Base-by-base conservation (phyloP, 306 rosid genomes). In the Rosa lucieae region DNA sequence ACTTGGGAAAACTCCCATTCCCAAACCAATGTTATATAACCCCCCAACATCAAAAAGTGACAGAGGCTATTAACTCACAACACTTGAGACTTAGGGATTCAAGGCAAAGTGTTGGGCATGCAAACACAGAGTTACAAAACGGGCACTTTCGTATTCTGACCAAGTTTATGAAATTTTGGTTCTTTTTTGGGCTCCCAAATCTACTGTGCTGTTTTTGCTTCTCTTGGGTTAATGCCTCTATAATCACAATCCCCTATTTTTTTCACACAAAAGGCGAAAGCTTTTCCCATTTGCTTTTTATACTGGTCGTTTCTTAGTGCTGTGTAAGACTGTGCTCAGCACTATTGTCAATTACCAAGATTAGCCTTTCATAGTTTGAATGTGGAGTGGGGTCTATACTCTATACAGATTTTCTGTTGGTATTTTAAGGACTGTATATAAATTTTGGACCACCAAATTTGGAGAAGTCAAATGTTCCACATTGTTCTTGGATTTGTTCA, bases 81-180 rank as follows among this genome's bases (percentile, higher is more conserved):
- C 67, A 78, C 70, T 53, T 74, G 3, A 32, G 84, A 42, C 56
- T 79, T 76, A 67, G 77, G 82, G 86, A 53, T 77, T 78, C 75
- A 13, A 67, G 76, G 80, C 89, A 15, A 76, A 65, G 81, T 80
- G 86, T 78, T 78, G 55, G 73, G 75, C 92, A 86, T 87, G 92
- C 94, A 88, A 80, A 49, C 85, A 70, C 15, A 82, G 65, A 48
- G 23, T 29, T 44, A 43, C 70, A 84, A 79, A 55, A 73, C 1
- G 10, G 83, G 71, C 79, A 77, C 79, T 77, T 81, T 74, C 79
- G 79, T 80, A 82, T 75, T 84, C 84, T 53, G 40, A 77, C 80
- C 78, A 72, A 78, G 44, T 8, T 80, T 77, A 77, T 82, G 75
- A 71, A 70, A 61, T 84, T 32, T 53, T 67, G 58, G 62, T 81